phyloP scores from a whole-genome alignment of 768 basidiomycete genomes.

The Leucosporidium creatinivorum region DNA sequence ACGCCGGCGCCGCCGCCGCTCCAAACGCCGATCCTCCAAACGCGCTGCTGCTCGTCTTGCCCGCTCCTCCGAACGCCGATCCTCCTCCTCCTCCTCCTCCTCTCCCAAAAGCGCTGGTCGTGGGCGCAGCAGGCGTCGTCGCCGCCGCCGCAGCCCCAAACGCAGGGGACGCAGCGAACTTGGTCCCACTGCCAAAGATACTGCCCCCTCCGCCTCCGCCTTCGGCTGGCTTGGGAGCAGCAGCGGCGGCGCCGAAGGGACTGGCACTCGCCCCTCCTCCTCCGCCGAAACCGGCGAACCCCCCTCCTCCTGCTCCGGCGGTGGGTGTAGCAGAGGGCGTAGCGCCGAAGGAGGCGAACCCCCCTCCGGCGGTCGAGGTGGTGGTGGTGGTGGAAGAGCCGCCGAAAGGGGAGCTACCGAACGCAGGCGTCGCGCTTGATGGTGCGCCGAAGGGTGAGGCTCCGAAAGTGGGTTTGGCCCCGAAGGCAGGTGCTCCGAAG shows the following conservation, averaged over 20 bases:
- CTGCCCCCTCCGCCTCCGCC: neutral
- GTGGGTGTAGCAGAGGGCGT: neutral
- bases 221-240: no score
- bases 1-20: no score
- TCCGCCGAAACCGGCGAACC: conserved; percentile 14
- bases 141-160: neutral
- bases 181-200: neutral
- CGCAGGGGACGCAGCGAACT: neutral
- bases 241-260: conserved; percentile 1
- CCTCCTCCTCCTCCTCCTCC: no score
- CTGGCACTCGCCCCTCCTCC: conserved; percentile 3
- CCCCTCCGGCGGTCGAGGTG: conserved; percentile 1
- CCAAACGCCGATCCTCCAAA: no score
- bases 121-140: no score
- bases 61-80: no score
- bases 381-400: conserved; percentile 5
- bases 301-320: neutral
- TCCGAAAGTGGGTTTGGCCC: neutral
- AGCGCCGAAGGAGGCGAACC: conserved; percentile 17
- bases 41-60: no score
- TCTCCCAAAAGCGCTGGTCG: no score
- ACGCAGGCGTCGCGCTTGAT: neutral
- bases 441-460: conserved; percentile 10
- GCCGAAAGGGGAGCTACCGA: conserved; percentile 13
- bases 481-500: conserved; percentile 10